Evolutionary conservation across 2,329 filamentous ascomycete genomes (phyloP), one percentile per base, ranked within the genome.

Genomic region (Fusarium denticulatum): DNA sequence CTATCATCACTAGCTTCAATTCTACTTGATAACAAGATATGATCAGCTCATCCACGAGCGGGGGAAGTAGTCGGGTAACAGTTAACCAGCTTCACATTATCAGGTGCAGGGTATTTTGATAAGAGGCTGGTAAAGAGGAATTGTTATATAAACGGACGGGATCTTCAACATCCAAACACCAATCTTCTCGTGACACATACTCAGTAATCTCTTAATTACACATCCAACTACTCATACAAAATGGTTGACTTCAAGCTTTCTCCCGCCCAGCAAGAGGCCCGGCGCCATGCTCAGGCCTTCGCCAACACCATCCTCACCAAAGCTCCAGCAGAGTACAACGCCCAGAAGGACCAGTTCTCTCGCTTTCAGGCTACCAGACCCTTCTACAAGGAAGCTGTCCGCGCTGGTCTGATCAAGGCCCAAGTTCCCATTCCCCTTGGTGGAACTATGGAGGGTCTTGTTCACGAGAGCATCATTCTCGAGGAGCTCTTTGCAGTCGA

Each of bases 401-500:
- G 39, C 11, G 11, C 24, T 28, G 61, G 64, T 0, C 26, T 59
- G 22, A 34, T 67, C 26, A 67, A 67, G 9, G 61, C 50, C 1
- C 62, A 66, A 2, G 26, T 67, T n/a, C 64, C 64, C 1, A 18
- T 42, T 7, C 4, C n/a, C 18, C 30, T 28, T 5, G 61, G 62
- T 6, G 64, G 64, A 3, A 52, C 52, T 13, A 49, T 45, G 18
- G 43, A 42, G 28, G 47, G 60, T 3, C 60, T 66, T 18, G 18
- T 46, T 16, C 64, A 57, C 24, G 43, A 56, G 32, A 20, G 37
- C 6, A 22, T 67, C 3, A n/a, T 67, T 0, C 26, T 67, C 0
- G 64, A 67, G 24, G 64, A 67, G 16, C 52, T 67, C 11, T 66
- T 66, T 14, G 42, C 61, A 2, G 50, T 59, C 0, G 50, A 67